Evolutionary conservation across 192 early-diverging fungal species (phyloP).

Genomic region (Anaeromyces robustus): DNA sequence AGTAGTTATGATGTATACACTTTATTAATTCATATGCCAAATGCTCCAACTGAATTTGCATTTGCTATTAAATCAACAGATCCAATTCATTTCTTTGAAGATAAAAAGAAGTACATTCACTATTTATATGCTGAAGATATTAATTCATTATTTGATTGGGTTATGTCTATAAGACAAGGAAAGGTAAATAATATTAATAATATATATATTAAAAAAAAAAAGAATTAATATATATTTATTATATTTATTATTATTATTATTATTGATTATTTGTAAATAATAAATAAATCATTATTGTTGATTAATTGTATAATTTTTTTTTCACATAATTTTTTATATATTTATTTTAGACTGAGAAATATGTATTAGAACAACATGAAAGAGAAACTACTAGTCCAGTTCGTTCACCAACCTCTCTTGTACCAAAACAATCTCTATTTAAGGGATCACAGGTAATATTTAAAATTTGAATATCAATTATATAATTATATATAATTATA

Average conservation of each 20-base stretch:
- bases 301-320: no score
- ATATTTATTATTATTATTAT: no score
- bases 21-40: constrained; percentile 40
- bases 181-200: constrained; percentile 46
- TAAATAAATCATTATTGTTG: no score
- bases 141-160: constrained; percentile 57
- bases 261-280: no score
- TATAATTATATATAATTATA: no score
- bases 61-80: constrained; percentile 75
- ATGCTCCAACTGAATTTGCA: constrained; percentile 59
- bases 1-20: constrained; percentile 75
- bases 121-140: constrained; percentile 49
- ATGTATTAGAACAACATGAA: neutral
- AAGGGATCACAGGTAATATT: neutral
- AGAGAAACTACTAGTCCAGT: neutral
- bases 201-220: no score
- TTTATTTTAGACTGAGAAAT: neutral
- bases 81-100: constrained; percentile 62
- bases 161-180: constrained; percentile 44
- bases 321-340: no score
- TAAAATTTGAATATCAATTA: no score
- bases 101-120: constrained; percentile 65
- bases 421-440: neutral
- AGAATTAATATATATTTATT: no score
- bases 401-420: neutral